Conservation (phyloP, 257 asterid genomes). For the Lycium barbarum region DNA sequence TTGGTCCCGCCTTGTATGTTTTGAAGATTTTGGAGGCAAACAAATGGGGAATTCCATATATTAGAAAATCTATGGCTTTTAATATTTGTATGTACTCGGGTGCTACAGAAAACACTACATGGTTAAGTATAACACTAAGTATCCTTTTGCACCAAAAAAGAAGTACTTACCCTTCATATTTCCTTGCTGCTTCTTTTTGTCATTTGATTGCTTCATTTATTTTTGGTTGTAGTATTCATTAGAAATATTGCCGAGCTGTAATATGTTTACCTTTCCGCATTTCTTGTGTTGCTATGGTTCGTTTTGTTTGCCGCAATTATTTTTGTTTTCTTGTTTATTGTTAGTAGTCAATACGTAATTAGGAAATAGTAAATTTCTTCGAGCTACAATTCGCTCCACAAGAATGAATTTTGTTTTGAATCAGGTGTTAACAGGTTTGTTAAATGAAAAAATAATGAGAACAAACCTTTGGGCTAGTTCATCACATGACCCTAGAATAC, state of each 20-base stretch:
- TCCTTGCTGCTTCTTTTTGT: neutral
- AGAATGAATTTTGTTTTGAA: neutral
- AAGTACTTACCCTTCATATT: neutral
- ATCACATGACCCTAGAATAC: neutral
- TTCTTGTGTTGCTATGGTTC: neutral
- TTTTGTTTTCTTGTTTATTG: neutral
- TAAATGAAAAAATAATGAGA: neutral
- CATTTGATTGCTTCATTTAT: neutral
- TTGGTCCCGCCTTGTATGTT: neutral
- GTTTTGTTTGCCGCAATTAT: neutral
- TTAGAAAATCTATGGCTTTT: neutral
- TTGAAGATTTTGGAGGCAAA: neutral
- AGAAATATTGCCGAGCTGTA: neutral
- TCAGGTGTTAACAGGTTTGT: neutral
- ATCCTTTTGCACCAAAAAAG: slow-evolving; percentile 4
- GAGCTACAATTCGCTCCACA: neutral
- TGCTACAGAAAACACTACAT: neutral
- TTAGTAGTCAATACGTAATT: neutral
- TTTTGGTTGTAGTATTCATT: neutral
- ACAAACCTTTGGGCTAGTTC: neutral
- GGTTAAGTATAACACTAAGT: neutral
- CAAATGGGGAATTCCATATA: neutral
- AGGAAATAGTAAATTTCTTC: neutral
- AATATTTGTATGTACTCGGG: neutral
- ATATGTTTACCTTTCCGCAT: neutral